phyloP scores from a whole-genome alignment of 1,284 basidiomycete genomes.

The Meira nashicola region DNA sequence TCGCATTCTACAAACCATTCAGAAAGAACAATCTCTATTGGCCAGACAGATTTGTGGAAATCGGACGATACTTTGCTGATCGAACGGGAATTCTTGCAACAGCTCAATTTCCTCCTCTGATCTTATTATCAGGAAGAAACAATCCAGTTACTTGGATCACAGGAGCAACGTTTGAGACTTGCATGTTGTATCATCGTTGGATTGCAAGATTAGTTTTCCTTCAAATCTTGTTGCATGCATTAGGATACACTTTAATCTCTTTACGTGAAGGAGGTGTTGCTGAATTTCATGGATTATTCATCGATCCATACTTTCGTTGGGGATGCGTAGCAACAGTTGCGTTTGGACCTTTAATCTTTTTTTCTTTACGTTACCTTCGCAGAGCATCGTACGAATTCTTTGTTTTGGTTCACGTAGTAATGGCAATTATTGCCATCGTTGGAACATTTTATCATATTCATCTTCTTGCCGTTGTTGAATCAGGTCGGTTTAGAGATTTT shows the following conservation, averaged over 20 bases:
- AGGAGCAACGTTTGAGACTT: slow-evolving; percentile 38
- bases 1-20: slow-evolving; percentile 24
- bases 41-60: slow-evolving; percentile 13
- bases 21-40: slow-evolving; percentile 14
- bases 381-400: slow-evolving; percentile 22
- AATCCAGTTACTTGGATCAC: slow-evolving; percentile 42
- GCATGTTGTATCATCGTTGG: slow-evolving; percentile 52
- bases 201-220: slow-evolving; percentile 40
- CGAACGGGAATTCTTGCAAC: slow-evolving; percentile 43
- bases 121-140: slow-evolving; percentile 49
- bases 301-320: slow-evolving; percentile 41
- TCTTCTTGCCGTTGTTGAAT: slow-evolving; percentile 20
- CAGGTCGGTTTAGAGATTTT: slow-evolving; percentile 19
- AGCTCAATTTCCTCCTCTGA: slow-evolving; percentile 46
- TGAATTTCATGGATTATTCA: slow-evolving; percentile 12
- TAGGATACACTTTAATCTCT: slow-evolving; percentile 20
- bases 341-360: neutral
- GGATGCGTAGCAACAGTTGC: slow-evolving; percentile 32
- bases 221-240: slow-evolving; percentile 42
- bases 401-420: slow-evolving; percentile 42
- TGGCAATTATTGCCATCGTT: slow-evolving; percentile 43
- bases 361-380: slow-evolving; percentile 11
- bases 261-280: neutral
- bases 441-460: slow-evolving; percentile 47
- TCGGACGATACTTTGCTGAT: slow-evolving; percentile 32